These are phyloP conservation scores for Aaosphaeria pasadenensis DNA, from an alignment of 2,329 filamentous ascomycete species.

Conservation along the genomic window DNA sequence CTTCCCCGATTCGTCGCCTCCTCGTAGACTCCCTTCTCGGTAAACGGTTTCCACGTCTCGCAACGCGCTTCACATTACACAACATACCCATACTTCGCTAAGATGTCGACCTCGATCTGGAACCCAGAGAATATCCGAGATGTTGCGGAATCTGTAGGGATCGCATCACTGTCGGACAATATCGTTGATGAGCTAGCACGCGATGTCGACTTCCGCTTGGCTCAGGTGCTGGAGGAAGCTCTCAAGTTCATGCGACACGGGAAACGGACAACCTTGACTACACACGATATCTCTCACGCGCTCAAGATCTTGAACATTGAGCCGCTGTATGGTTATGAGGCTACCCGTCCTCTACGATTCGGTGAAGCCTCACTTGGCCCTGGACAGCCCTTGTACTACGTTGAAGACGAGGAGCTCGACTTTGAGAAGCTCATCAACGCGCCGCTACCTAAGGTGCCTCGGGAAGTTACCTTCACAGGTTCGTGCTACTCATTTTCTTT, in stretches of 20 bases:
- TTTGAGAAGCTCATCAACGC: conserved; percentile 99
- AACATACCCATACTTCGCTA: conserved; percentile 2
- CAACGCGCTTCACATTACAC: conserved; percentile 4
- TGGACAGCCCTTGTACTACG: conserved; percentile 92
- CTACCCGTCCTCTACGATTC: conserved; percentile 81
- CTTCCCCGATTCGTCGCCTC: conserved; percentile 6
- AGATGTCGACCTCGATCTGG: conserved; percentile 65
- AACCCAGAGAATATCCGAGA: conserved; percentile 95
- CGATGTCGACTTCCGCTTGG: conserved; percentile 92
- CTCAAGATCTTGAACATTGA: conserved; percentile 86
- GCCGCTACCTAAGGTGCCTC: conserved; percentile 87
- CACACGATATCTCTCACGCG: conserved; percentile 85
- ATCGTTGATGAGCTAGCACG: conserved; percentile 83
- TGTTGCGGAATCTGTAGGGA: conserved; percentile 93
- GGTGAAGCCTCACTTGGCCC: conserved; percentile 92
- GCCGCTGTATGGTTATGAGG: conserved; percentile 94
- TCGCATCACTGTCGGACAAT: conserved; percentile 76
- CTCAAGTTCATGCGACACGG: conserved; percentile 94
- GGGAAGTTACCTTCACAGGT: conserved; percentile 91
- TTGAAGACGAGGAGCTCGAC: conserved; percentile 97
- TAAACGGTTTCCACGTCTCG: conserved; percentile 3
- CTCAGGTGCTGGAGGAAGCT: conserved; percentile 89
- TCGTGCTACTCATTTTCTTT: conserved; percentile 21
- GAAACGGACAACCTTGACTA: conserved; percentile 80
- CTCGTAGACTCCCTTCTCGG: conserved; percentile 5